Base-by-base conservation (phyloP, 805 yeast species). In the Yamadazyma kitorensis region DNA sequence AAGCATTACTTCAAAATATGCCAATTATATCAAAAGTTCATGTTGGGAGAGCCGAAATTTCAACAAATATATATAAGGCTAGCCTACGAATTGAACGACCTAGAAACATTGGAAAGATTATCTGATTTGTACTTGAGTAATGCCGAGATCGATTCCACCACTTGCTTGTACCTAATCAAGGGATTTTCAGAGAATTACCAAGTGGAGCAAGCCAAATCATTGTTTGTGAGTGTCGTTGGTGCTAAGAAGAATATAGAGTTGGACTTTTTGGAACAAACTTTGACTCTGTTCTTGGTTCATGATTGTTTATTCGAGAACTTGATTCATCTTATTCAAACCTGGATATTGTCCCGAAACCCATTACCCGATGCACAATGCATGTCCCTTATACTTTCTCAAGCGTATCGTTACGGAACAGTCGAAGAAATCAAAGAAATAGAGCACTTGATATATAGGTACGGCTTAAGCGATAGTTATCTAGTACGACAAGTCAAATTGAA, bases 31-130 rank as follows among this genome's bases (percentile, higher is more conserved):
- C 31, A 27, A 27, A 21, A 21, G 3, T 28, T 22, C 26, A 24
- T 37, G 21, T 19, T 18, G 5, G 12, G 17, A 9, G 31, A 31
- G 12, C 5, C n/a, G 7, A 11, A 6, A 12, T 42, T 39, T 29
- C 39, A 36, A 17, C 39, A 39, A 13, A 15, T 7, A 3, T 55
- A 51, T 27, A 57, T 61, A 7, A 61, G 64, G 60, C 38, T 61
- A 12, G 53, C 64, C 29, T 66, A 59, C 41, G 68, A 66, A 44
- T 45, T 45, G 44, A 58, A 61, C 28, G 64, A 66, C 29, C 17
- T 57, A 10, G 44, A 47, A 12, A 41, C 50, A 6, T 24, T 33
- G 5, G 10, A n/a, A 1, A 10, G 18, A 2, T 21, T 38, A 12
- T 17, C 37, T 4, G 39, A 34, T 6, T 11, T 15, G 6, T 41